Evolutionary conservation across 2,329 filamentous ascomycete genomes (phyloP).

Genomic region (Verticillium tricorpus): DNA sequence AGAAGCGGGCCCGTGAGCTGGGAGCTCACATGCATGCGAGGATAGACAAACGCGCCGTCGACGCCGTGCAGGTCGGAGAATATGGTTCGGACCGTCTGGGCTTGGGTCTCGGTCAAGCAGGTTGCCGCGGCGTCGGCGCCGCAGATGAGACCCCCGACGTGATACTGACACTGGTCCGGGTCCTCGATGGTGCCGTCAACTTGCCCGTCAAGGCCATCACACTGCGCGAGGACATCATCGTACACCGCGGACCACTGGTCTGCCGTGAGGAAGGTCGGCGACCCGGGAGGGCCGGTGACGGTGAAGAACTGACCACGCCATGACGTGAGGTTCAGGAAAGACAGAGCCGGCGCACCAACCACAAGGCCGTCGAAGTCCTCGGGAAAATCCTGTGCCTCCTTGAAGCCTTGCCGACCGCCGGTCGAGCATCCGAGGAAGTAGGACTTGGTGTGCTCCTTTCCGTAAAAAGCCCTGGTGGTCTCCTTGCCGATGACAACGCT

Average conservation of each 20-base stretch:
- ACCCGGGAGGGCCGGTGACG: constrained; percentile 20
- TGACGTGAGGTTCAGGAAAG: constrained; percentile 23
- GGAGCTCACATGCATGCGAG: constrained; percentile 42
- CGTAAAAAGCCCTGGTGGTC: constrained; percentile 43
- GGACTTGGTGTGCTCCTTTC: constrained; percentile 27
- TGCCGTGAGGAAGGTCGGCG: constrained; percentile 16
- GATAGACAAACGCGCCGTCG: constrained; percentile 30
- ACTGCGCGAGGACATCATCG: constrained; percentile 26
- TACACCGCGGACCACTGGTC: constrained; percentile 29
- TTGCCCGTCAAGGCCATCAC: constrained; percentile 43
- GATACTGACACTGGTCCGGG: constrained; percentile 8
- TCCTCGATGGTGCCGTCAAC: constrained; percentile 37
- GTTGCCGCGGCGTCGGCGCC: constrained; percentile 13
- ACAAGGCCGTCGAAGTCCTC: constrained; percentile 55
- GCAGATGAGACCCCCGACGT: constrained; percentile 1
- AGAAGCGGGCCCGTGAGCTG: constrained; percentile 29
- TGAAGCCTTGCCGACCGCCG: constrained; percentile 54
- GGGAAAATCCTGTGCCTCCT: constrained; percentile 47
- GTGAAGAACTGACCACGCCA: constrained; percentile 4
- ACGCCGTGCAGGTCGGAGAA: constrained; percentile 21
- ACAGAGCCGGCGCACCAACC: constrained; percentile 39
- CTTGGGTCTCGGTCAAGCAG: constrained; percentile 38
- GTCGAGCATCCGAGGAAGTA: constrained; percentile 58
- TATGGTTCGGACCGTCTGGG: constrained; percentile 25
- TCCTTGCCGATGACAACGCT: constrained; percentile 43